A percentile compares a stretch with the other conserved stretches of the same genome.
phyloP scores from a whole-genome alignment of 495 filamentous ascomycete species.

The Penicillium taxi region DNA sequence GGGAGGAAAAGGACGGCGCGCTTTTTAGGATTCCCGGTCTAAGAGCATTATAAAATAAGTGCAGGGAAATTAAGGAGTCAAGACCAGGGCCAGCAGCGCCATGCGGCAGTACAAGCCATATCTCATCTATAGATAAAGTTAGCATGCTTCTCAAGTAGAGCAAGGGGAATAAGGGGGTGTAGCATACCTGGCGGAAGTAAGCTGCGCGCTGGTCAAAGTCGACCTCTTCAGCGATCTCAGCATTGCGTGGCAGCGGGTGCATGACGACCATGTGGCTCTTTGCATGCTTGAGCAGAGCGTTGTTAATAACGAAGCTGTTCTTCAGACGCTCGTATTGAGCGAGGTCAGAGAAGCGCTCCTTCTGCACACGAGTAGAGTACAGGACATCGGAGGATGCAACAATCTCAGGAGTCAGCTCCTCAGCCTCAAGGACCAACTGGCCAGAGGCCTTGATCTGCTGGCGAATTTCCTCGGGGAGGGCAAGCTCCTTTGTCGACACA shows the following conservation, averaged over 20 bases:
- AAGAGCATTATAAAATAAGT: conserved; percentile 15
- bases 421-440: conserved; percentile 64
- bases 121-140: conserved; percentile 66
- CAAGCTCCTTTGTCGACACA: conserved; percentile 71
- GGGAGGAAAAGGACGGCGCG: conserved; percentile 17
- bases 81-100: conserved; percentile 87
- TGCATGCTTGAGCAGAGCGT: conserved; percentile 80
- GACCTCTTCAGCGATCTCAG: conserved; percentile 88
- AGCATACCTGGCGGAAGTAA: conserved; percentile 95
- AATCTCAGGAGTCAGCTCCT: conserved; percentile 75
- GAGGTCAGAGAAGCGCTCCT: conserved; percentile 79
- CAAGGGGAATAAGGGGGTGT: not conserved
- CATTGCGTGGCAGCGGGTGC: conserved; percentile 90
- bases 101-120: conserved; percentile 97
- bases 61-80: conserved; percentile 50
- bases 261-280: conserved; percentile 88
- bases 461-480: conserved; percentile 65
- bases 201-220: conserved; percentile 95
- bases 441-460: conserved; percentile 61
- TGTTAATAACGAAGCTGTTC: conserved; percentile 80
- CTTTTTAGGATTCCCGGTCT: conserved; percentile 13
- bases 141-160: conserved; percentile 6
- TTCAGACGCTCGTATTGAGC: conserved; percentile 78
- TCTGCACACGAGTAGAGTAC: conserved; percentile 94
- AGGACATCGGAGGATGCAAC: conserved; percentile 78